Conservation (phyloP, 2,329 filamentous ascomycete genomes). For the Alternaria arborescens region DNA sequence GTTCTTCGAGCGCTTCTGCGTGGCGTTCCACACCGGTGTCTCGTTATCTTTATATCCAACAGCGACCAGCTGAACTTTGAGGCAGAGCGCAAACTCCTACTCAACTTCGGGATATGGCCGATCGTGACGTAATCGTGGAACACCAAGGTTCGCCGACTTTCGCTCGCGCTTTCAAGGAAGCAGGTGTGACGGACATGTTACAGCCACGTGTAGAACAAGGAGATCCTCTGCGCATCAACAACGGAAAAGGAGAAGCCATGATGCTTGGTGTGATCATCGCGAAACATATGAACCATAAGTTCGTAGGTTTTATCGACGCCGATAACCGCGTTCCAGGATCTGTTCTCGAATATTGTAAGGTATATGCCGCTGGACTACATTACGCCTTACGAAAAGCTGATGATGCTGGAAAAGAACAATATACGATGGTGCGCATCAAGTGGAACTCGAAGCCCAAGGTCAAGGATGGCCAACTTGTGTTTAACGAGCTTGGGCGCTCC, state of each 20-base stretch:
- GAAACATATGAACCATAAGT: conserved; percentile 16
- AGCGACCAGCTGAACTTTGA: conserved; percentile 15
- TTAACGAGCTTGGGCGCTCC: conserved; percentile 21
- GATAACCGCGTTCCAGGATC: conserved; percentile 27
- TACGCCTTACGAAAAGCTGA: conserved; percentile 6
- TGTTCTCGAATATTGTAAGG: conserved; percentile 30
- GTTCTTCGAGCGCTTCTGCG: conserved; percentile 24
- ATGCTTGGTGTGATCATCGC: conserved; percentile 20
- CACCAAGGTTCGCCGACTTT: conserved; percentile 22
- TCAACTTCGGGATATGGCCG: conserved; percentile 5
- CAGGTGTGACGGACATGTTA: conserved; percentile 16
- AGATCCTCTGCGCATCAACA: conserved; percentile 10
- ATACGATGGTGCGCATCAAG: conserved; percentile 30
- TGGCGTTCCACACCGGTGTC: conserved; percentile 25
- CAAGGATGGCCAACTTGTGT: conserved; percentile 13
- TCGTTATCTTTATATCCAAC: conserved; percentile 26
- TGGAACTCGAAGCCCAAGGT: conserved; percentile 30
- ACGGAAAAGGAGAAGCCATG: conserved; percentile 30
- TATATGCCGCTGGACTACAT: conserved; percentile 24
- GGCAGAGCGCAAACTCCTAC: conserved; percentile 14
- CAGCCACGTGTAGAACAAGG: neutral
- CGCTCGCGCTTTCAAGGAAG: conserved; percentile 16
- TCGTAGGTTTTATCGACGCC: conserved; percentile 28
- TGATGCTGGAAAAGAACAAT: neutral
- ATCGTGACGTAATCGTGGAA: conserved; percentile 11